Evolutionary conservation across 345 rosid species (phyloP), one percentile per base, ranked within the genome.

Genomic region (Pugionium cornutum): DNA sequence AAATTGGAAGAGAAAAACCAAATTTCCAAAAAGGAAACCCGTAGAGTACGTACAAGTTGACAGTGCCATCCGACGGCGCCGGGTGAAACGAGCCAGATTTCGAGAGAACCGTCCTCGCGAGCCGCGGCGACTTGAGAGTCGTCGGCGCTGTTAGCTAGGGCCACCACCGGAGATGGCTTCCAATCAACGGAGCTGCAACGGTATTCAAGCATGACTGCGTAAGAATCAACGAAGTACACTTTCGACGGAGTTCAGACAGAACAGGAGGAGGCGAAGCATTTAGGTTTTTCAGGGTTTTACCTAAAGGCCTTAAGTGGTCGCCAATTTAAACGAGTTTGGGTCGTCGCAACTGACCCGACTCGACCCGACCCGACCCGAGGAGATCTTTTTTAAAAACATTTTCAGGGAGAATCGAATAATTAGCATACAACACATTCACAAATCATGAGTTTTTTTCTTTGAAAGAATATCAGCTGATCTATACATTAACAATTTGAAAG

Each of bases 1-100:
- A 11, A 42, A 70, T 46, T 52, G 58, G 43, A 47, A 63, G 58
- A 62, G 64, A 56, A 49, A 36, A 42, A 49, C 40, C 2, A 58
- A 58, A 11, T 6, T 56, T 51, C 9, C 36, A 7, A 8, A n/a
- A 18, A 4, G 3, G 25, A 31, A 48, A 63, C 18, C 63, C 64
- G 59, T 54, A 63, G 45, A 18, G 61, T 78, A 92, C 95, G 53
- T 83, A 92, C 97, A 86, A 89, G 86, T 74, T 89, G 98, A 74
- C 92, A 82, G 92, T 92, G 97, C 98, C 98, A 92, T 54, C 97
- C 94, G 46, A 88, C 85, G 46, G 97, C 81, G 63, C 97, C 96
- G 31, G 97, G 94, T 41, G 96, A 88, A 10, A 92, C 96, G 6
- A 89, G 96, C 98, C 98, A 89, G 80, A 92, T 83, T 87, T 92